Evolutionary conservation across 164 flowering plant genomes (phyloP).

Genomic region (Magnolia officinalis): DNA sequence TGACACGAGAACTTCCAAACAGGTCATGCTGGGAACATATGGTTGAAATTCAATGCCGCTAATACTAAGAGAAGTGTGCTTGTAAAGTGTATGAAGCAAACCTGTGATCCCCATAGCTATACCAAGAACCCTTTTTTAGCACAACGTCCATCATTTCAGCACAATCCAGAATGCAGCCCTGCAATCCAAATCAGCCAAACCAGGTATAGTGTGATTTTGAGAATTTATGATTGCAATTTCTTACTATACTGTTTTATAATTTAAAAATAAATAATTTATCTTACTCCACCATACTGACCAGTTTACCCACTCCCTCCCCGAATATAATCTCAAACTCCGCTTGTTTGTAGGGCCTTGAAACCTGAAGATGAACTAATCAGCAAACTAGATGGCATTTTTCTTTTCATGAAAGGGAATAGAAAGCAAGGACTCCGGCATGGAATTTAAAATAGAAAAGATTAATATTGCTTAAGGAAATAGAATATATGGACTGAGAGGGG

Average conservation of each 20-base stretch:
- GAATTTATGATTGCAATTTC: not conserved
- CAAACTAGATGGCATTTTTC: not conserved
- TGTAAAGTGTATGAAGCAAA: slow-evolving; percentile 16
- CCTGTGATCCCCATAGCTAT: slow-evolving; percentile 96
- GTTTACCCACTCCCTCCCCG: slow-evolving; percentile 90
- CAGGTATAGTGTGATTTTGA: not conserved
- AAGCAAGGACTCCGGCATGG: not conserved
- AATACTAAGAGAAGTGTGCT: not conserved
- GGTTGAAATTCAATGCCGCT: not conserved
- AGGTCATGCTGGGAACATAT: not conserved
- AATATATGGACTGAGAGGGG: too few species aligned
- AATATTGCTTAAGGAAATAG: too few species aligned
- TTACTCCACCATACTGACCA: slow-evolving; percentile 47
- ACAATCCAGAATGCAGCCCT: slow-evolving; percentile 97
- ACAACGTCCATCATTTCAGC: slow-evolving; percentile 85
- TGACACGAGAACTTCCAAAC: too few species aligned
- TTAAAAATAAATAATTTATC: not conserved
- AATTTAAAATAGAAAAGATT: too few species aligned
- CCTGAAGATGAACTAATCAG: slow-evolving; percentile 39
- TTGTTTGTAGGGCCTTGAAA: slow-evolving; percentile 97
- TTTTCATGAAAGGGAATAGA: not conserved
- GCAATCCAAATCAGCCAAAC: slow-evolving; percentile 19
- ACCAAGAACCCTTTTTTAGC: slow-evolving; percentile 89
- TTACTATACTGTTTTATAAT: not conserved
- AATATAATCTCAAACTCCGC: slow-evolving; percentile 95